Evolutionary conservation across 495 filamentous ascomycete species (phyloP), one percentile per base, ranked within the genome.

Genomic region (Corynascus novoguineensis): DNA sequence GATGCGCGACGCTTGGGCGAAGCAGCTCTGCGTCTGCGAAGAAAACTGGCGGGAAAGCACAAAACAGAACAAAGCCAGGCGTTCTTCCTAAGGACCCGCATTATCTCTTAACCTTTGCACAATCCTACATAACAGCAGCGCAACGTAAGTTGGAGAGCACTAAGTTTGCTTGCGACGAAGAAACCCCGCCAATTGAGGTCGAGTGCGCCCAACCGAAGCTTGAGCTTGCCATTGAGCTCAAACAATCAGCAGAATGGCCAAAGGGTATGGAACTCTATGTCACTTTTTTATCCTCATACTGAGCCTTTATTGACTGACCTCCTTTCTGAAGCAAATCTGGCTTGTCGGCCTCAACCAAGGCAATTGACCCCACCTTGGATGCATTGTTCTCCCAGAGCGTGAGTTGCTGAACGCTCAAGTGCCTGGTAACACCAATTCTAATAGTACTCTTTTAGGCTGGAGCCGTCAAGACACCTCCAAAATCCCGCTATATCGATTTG

Each of bases 381-480:
- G 86, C 87, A 47, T 79, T 97, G 25, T 97, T 97, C 71, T 78
- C 86, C 28, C 76, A 81, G 27, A 92, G 88, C 75, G 90, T 93
- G 76, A 71, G 87, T 81, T 38, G 87, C 88, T 75, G 68, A 81
- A 78, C 40, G 15, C n/a, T 14, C 19, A 17, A 17, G 5, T 25
- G 32, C 46, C 38, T 60, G 17, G 25, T 34, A 40, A 9, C 2
- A 32, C 17, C 35, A 45, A 21, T 42, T 28, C 69, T 73, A 40
- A 73, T 50, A n/a, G n/a, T n/a, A n/a, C 40, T 2, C 10, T 42
- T 19, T 14, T 69, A 91, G 87, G 78, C 83, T 63, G 87, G 87
- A 22, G 85, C 85, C 40, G 85, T 87, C 10, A 77, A 83, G 73
- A 70, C 75, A 1, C 75, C 74, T 19, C 78, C 85, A 0, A 71